Conservation (phyloP, 768 basidiomycete genomes). For the Goffeauzyma gilvescens region DNA sequence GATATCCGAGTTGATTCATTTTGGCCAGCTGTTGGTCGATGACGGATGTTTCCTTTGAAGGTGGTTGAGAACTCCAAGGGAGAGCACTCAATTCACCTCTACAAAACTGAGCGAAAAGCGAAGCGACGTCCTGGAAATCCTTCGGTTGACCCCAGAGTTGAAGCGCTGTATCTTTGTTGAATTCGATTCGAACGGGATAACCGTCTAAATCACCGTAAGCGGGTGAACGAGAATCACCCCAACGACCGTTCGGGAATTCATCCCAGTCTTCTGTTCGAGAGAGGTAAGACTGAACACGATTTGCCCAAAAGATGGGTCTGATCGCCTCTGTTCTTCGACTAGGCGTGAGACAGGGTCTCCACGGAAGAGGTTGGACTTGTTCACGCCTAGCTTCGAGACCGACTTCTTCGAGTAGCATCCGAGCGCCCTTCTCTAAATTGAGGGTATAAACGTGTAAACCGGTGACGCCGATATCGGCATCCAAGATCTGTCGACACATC, state of each 20-base stretch:
- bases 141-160: constrained; percentile 25
- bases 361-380: constrained; percentile 83
- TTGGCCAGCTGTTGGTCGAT: constrained; percentile 34
- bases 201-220: constrained; percentile 97
- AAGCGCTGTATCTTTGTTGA: constrained; percentile 34
- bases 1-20: constrained; percentile 78
- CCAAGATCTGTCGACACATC: constrained; percentile 78
- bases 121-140: constrained; percentile 21
- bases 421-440: constrained; percentile 88
- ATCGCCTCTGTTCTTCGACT: constrained; percentile 77
- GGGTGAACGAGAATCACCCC: constrained; percentile 89
- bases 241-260: constrained; percentile 97
- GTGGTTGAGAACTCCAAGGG: constrained; percentile 32
- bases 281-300: constrained; percentile 82
- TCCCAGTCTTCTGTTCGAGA: constrained; percentile 98
- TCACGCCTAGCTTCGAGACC: constrained; percentile 44
- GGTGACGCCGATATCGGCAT: constrained; percentile 52
- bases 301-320: constrained; percentile 98
- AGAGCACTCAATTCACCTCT: constrained; percentile 26
- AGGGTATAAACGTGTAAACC: constrained; percentile 94
- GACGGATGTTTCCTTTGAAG: constrained; percentile 32
- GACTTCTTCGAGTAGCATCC: constrained; percentile 83
- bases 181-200: constrained; percentile 80
- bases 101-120: constrained; percentile 31
- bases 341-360: constrained; percentile 94